Evolutionary conservation across 495 filamentous ascomycete species (phyloP).

Genomic region (Usnea hakonensis): DNA sequence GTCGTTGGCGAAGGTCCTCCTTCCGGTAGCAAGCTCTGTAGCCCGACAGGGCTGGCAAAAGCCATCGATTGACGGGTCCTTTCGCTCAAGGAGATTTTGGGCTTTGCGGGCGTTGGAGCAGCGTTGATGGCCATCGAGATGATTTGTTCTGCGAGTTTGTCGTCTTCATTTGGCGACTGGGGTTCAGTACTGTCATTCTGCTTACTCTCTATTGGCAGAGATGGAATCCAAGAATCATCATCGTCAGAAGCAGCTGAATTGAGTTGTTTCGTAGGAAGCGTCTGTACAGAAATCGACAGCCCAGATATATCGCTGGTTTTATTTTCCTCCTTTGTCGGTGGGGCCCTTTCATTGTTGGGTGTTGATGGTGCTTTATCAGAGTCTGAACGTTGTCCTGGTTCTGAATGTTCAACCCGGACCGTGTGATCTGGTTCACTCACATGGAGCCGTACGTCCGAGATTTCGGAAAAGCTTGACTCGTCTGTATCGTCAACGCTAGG

Average conservation of each 20-base stretch:
- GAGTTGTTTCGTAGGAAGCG: no score
- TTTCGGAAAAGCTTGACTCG: slow-evolving; percentile 10
- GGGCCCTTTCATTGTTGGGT: not conserved
- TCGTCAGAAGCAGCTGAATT: not conserved
- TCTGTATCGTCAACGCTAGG: not conserved
- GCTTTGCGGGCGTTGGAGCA: slow-evolving; percentile 31
- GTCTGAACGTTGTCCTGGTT: not conserved
- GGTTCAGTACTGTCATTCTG: not conserved
- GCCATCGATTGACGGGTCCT: slow-evolving; percentile 39
- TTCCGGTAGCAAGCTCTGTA: slow-evolving; percentile 10
- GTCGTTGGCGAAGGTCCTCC: slow-evolving; percentile 14
- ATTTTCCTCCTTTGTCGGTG: not conserved
- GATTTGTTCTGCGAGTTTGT: slow-evolving; percentile 29
- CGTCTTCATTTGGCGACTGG: slow-evolving; percentile 17
- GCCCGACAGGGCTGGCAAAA: slow-evolving; percentile 18
- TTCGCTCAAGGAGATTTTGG: slow-evolving; percentile 34
- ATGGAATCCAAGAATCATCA: not conserved
- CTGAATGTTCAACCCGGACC: not conserved
- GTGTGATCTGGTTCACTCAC: not conserved
- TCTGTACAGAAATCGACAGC: not conserved
- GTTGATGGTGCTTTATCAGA: not conserved
- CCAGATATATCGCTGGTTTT: not conserved
- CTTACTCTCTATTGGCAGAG: not conserved
- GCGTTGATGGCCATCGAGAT: slow-evolving; percentile 30
- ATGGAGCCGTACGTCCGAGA: slow-evolving; percentile 5